Percentiles rank a stretch among this genome's conserved stretches.
phyloP scores from a whole-genome alignment of 1,139 yeast genomes.

The Pichia sp. region DNA sequence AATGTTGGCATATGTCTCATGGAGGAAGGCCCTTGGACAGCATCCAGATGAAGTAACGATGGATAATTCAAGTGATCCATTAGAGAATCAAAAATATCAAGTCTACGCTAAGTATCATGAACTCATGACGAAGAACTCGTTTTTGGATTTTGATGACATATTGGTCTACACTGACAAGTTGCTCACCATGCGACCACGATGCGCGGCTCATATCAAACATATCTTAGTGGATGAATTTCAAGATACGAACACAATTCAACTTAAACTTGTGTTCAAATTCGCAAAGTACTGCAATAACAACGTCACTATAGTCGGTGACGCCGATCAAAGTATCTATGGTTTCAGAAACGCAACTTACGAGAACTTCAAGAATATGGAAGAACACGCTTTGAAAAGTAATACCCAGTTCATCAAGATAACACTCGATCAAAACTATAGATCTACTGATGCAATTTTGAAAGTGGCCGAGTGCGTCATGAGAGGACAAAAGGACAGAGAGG shows the following conservation, averaged over 20 bases:
- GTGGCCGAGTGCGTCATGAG: conserved; percentile 63
- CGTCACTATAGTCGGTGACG: conserved; percentile 89
- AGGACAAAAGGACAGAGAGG: conserved; percentile 43
- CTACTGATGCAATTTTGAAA: conserved; percentile 59
- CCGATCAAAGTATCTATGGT: conserved; percentile 90
- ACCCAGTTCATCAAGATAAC: conserved; percentile 25
- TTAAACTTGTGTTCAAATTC: conserved; percentile 56
- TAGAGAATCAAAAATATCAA: conserved; percentile 8
- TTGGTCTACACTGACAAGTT: conserved; percentile 49
- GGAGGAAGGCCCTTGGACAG: conserved; percentile 11
- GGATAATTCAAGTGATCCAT: conserved; percentile 1
- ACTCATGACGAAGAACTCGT: conserved; percentile 33
- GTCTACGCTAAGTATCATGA: conserved; percentile 50
- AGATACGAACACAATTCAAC: conserved; percentile 77
- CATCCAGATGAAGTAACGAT: conserved; percentile 28
- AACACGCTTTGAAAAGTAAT: conserved; percentile 33
- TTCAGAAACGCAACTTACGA: conserved; percentile 73
- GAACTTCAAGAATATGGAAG: conserved; percentile 57
- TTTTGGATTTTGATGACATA: conserved; percentile 82
- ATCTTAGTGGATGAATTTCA: conserved; percentile 92
- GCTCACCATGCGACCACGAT: conserved; percentile 37
- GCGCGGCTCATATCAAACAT: conserved; percentile 50
- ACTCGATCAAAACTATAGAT: conserved; percentile 71
- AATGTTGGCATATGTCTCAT: conserved; percentile 7
- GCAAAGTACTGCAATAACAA: conserved; percentile 33